Evolutionary conservation across 208 protist genomes (phyloP), one percentile per base, ranked within the genome.

Genomic region (Spongospora subterranea): DNA sequence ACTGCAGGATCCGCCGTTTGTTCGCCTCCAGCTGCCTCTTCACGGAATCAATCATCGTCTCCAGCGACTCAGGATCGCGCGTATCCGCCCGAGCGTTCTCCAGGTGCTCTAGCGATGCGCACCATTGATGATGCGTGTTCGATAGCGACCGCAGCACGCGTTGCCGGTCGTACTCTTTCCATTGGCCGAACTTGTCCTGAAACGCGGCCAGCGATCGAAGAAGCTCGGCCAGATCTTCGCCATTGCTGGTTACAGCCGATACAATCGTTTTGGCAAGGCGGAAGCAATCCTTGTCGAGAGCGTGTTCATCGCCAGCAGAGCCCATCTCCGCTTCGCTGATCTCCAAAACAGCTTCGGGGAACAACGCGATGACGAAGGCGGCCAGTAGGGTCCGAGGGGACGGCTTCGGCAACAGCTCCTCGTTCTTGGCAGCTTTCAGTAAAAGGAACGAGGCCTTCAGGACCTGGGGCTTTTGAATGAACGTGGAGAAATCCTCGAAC

Each of bases 131-230:
- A n/a, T 82, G 71, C 17, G 71, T 43, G 40, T 82, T 82, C 6
- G 71, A 6, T 20, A 82, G 71, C 6, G 17, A 40, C 40, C 6
- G 71, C 71, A 82, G 71, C 17, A 82, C n/a, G n/a, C 71, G 71
- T n/a, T 82, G 71, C 71, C 71, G 71, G 40, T 82, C 71, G 71
- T 45, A 82, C 71, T 82, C 71, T 43, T 82, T 82, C 71, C 71
- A 82, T 82, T 82, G 17, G 35, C 17, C 71, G n/a, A 82, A 82
- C 71, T 82, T 82, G 71, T 6, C n/a, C 71, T 82, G 71, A n/a
- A 82, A 82, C 6, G 17, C 6, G n/a, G 71, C 6, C 17, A 82
- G 71, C 11, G 71, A 20, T n/a, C 11, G n/a, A 35, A 82, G 71
- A 35, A 43, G 13, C 6, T 6, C 6, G 13, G 71, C n/a, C 11